phyloP scores from a whole-genome alignment of 768 basidiomycete species.

The Leccinum barrowsii region DNA sequence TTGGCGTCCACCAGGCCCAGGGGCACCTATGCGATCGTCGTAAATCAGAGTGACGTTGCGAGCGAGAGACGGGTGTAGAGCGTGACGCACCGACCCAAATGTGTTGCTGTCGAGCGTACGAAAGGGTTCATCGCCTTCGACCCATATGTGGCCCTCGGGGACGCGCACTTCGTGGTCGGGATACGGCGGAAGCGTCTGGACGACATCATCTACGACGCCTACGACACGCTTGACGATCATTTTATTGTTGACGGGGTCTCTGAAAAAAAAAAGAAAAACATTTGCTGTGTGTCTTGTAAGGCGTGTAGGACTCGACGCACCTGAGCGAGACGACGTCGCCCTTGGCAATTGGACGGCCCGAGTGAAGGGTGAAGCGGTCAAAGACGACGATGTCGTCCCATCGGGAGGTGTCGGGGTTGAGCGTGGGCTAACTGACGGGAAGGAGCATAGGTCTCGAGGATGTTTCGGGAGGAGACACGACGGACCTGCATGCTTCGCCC shows the following conservation, averaged over 20 bases:
- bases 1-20: conserved; percentile 49
- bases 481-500: conserved; percentile 75
- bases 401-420: conserved; percentile 66
- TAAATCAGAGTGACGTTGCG: neutral
- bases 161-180: conserved; percentile 50
- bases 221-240: conserved; percentile 65
- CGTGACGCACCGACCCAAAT: conserved; percentile 59
- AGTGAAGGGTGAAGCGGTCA: conserved; percentile 44
- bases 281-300: neutral
- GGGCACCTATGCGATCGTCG: conserved; percentile 32
- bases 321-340: conserved; percentile 66
- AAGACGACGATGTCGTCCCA: conserved; percentile 65
- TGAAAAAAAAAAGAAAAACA: conserved; percentile 21
- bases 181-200: conserved; percentile 69
- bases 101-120: conserved; percentile 68
- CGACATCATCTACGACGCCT: conserved; percentile 57
- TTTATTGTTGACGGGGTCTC: conserved; percentile 56
- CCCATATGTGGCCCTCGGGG: conserved; percentile 67
- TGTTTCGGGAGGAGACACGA: conserved; percentile 2
- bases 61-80: neutral
- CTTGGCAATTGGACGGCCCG: conserved; percentile 37
- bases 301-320: conserved; percentile 31
- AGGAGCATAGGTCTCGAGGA: neutral
- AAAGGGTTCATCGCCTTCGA: conserved; percentile 47
- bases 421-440: conserved; percentile 55